Percentiles rank a stretch among this genome's conserved stretches.
Evolutionary conservation across 1,284 basidiomycete species (phyloP).

Genomic region (Trichosporon coremiiforme): DNA sequence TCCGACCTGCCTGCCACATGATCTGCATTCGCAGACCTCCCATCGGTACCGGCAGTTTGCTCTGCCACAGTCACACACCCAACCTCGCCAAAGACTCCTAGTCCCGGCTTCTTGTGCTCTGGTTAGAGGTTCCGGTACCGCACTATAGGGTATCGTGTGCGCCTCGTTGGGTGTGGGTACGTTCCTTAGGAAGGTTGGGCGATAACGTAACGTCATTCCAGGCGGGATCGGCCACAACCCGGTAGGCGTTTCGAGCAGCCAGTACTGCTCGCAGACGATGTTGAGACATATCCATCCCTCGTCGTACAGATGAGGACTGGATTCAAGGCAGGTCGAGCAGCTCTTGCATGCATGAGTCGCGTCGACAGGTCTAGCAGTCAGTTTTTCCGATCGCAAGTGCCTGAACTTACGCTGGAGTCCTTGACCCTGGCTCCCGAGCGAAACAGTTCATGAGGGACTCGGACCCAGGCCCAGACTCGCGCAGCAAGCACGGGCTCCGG

Average conservation of each 20-base stretch:
- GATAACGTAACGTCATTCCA: conserved; percentile 36
- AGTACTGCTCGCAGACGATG: conserved; percentile 41
- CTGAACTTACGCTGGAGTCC: neutral
- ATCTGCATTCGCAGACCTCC: conserved; percentile 43
- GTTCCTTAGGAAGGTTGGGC: conserved; percentile 33
- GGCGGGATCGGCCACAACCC: conserved; percentile 42
- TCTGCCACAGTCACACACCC: conserved; percentile 50
- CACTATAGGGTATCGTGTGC: conserved; percentile 33
- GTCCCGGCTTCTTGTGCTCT: conserved; percentile 16
- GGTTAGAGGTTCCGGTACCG: conserved; percentile 35
- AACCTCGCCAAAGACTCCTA: conserved; percentile 41
- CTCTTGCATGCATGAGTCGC: neutral
- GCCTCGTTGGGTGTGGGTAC: conserved; percentile 26
- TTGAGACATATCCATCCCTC: conserved; percentile 47
- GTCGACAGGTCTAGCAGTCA: neutral
- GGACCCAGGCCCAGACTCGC: neutral
- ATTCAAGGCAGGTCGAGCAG: conserved; percentile 31
- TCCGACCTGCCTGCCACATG: conserved; percentile 23
- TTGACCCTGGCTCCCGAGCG: neutral
- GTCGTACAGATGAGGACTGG: conserved; percentile 37
- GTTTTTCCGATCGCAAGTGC: neutral
- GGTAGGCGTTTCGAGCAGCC: conserved; percentile 38
- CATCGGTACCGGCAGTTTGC: conserved; percentile 51
- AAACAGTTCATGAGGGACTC: neutral
- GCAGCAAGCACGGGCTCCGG: neutral